Evolutionary conservation across 2,329 filamentous ascomycete genomes (phyloP), one percentile per base, ranked within the genome.

Genomic region (Aspergillus niger): DNA sequence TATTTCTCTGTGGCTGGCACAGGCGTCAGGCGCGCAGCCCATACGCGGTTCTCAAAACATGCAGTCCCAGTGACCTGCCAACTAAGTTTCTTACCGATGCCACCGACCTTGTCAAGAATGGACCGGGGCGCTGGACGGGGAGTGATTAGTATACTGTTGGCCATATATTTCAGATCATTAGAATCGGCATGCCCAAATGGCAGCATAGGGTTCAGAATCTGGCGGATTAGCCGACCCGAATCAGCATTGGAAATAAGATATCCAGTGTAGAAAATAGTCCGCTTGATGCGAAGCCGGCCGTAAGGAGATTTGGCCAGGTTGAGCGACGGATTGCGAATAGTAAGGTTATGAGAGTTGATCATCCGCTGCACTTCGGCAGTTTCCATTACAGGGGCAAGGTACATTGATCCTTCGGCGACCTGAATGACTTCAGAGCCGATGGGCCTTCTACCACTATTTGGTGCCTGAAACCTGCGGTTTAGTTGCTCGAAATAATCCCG

Each of bases 121-220:
- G 83, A 85, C 54, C 84, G 82, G 2, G 90, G 86, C 53, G 90
- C 91, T 0, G 90, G 87, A 10, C 90, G 88, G 1, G 92, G 89
- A 39, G 89, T 90, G 72, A 99, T 98, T 69, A 97, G 84, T 68
- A 99, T 93, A 76, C 89, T 94, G 77, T 96, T 97, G 49, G 89
- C 93, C 69, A 97, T 88, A 63, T 88, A 86, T 65, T 91, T 92
- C 65, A 97, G 80, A 55, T 96, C 91, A 55, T 85, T 83, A 54
- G 77, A 76, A 52, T 90, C 87, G 28, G 86, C 82, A 57, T 87
- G 79, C 60, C 84, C 83, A 3, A 80, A 71, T 3, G 89, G 89
- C 20, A 91, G 79, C 55, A 86, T 77, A 30, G 88, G 86, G n/a
- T 70, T 72, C 61, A 80, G 66, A 49, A 96, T 82, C 53, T 75